Evolutionary conservation across 2,329 filamentous ascomycete species (phyloP), one percentile per base, ranked within the genome.

Genomic region (Colletotrichum sp.): DNA sequence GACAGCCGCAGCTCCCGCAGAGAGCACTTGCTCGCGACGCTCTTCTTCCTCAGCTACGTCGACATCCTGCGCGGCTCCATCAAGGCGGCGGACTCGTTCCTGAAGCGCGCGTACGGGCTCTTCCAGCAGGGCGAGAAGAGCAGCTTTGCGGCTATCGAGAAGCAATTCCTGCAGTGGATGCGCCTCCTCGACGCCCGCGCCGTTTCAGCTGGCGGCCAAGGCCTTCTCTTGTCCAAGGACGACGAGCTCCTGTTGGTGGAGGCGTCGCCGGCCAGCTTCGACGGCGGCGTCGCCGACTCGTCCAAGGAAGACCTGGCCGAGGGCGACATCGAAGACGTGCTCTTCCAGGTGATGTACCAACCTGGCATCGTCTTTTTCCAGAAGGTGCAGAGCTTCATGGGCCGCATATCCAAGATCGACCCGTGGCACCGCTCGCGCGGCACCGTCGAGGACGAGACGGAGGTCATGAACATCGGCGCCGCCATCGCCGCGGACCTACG

Each of bases 301-400:
- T 60, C 55, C 2, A 59, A 52, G 62, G 79, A 77, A 32, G 76
- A 78, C 36, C 16, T 72, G 4, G 75, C 80, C 2, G 81, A 85
- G 26, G 79, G 82, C 13, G 86, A 87, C 65, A 86, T 86, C 15
- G 88, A 90, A 65, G 88, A 91, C 55, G 86, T 89, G 2, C 81
- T 92, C 0, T 91, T 90, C 75, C 88, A 91, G 75, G 85, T 89
- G 0, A 81, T 91, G 4, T 90, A 90, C 77, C 87, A 90, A n/a
- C 89, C 89, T 0, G 89, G 89, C 0, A 87, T 90, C 24, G 83
- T 89, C 4, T 92, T 92, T 80, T 92, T 90, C 77, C 89, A 91
- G 71, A 89, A 90, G 76, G 88, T 91, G 0, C 90, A 90, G 79
- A 89, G 87, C 39, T 90, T 91, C 79, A 90, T 90, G 83, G 90